Conservation (phyloP, 192 early-diverging fungal species). For the Coemansia sp. region DNA sequence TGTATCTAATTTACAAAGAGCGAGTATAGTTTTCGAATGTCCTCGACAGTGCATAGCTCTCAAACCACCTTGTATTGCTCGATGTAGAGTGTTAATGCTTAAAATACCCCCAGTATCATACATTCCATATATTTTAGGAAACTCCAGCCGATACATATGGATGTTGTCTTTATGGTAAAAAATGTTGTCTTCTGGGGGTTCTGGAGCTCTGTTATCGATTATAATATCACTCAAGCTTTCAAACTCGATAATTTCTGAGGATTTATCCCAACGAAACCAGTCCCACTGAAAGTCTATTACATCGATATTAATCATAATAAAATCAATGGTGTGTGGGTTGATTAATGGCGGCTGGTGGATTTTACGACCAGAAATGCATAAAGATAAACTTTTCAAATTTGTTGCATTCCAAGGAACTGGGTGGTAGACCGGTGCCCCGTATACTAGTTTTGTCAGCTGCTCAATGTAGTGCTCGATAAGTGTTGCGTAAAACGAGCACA, state of each 20-base stretch:
- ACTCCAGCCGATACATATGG: background rate
- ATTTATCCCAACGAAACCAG: constrained; percentile 1
- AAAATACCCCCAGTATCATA: background rate
- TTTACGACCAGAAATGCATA: background rate
- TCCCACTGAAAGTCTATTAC: background rate
- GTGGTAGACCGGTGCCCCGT: background rate
- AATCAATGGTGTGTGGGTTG: background rate
- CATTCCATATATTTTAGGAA: background rate
- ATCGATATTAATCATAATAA: background rate
- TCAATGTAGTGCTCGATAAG: background rate
- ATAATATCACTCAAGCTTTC: background rate
- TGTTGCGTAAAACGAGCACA: background rate
- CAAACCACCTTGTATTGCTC: background rate
- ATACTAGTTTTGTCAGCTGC: background rate
- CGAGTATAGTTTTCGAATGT: background rate
- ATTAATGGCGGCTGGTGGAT: background rate
- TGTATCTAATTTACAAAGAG: background rate
- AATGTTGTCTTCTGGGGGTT: background rate
- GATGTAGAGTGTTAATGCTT: background rate
- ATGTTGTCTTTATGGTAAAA: background rate
- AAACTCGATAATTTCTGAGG: background rate
- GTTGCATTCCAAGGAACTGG: background rate
- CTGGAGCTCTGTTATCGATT: background rate
- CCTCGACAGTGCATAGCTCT: background rate
- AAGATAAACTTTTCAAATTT: background rate